phyloP scores from a whole-genome alignment of 2,329 filamentous ascomycete species.

The Botrytis squamosa region DNA sequence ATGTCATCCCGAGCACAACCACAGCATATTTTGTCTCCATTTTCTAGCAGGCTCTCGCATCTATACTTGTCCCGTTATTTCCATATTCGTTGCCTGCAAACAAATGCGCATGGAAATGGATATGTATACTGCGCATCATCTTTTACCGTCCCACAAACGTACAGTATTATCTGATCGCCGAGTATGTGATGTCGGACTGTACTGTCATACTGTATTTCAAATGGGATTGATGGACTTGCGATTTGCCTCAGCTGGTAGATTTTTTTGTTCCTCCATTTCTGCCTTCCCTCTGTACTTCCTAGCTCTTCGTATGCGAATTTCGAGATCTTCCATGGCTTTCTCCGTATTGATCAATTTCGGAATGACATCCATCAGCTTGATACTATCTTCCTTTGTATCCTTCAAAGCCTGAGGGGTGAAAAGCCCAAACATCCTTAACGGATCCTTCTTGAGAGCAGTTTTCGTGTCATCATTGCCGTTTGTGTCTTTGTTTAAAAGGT shows the following conservation, averaged over 20 bases:
- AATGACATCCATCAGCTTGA: constrained; percentile 56
- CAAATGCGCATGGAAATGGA: background rate
- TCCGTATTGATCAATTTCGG: constrained; percentile 57
- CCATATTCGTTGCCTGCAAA: constrained; percentile 14
- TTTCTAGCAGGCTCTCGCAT: background rate
- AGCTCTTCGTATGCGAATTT: constrained; percentile 64
- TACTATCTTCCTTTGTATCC: constrained; percentile 59
- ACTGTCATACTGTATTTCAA: background rate
- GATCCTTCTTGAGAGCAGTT: constrained; percentile 45
- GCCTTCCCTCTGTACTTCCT: constrained; percentile 41
- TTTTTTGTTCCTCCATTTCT: constrained; percentile 11
- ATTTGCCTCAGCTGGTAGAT: background rate
- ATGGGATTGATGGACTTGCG: background rate
- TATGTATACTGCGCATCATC: constrained; percentile 6
- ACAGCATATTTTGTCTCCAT: background rate
- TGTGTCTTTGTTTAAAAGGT: constrained; percentile 4
- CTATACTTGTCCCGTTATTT: constrained; percentile 11
- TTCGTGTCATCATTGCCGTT: constrained; percentile 6
- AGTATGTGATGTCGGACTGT: background rate
- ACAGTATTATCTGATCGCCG: constrained; percentile 10
- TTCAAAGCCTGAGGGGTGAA: constrained; percentile 49
- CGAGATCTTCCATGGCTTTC: constrained; percentile 60
- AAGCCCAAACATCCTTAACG: constrained; percentile 57
- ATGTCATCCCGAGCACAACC: constrained; percentile 14
- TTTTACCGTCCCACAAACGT: background rate